Base-by-base conservation (phyloP, 305 asterid species). In the Plantago coronopus region DNA sequence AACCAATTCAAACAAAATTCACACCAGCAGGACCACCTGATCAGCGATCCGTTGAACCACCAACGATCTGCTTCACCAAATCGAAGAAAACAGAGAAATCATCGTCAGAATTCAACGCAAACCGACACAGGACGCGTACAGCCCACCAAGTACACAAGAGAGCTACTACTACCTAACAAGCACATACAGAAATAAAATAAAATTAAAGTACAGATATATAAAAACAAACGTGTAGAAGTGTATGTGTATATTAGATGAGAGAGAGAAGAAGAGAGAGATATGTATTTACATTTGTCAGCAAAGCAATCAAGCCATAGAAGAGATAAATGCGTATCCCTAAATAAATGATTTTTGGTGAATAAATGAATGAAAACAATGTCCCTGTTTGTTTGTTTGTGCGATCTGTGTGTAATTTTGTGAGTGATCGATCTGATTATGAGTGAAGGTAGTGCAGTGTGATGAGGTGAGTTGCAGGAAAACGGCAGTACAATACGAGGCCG, bases 41-140 rank as follows among this genome's bases (percentile, higher is more conserved):
- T 57, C 73, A 45, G 59, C 74, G 74, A 61, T 62, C 70, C 66
- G 63, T 65, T 62, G 76, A 66, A 63, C 27, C 69, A 66, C 67
- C 65, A 9, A 62, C 71, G 82, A 79, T 76, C 82, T 69, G 75
- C 61, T 66, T 20, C 69, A 43, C 50, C 65, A 17, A 69, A 65
- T 65, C 27, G 63, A 61, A 17, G 64, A 31, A 54, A 57, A 66
- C 50, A 58, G 57, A 49, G 22, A 62, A 66, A 61, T 23, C 63
- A 19, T 43, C 49, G n/a, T 54, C 73, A 54, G 49, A 47, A 16
- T 23, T 58, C 38, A 29, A 49, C 59, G 62, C 61, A 31, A 62
- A n/a, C 42, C 48, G 23, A 44, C 29, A 51, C 43, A 42, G 54
- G 57, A 43, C 59, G 45, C 43, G 71, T 48, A 25, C 21, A 61